A percentile compares a stretch with the other conserved stretches of the same genome.
phyloP scores from a whole-genome alignment of 2,329 filamentous ascomycete species.

The Fusarium mexicanum region DNA sequence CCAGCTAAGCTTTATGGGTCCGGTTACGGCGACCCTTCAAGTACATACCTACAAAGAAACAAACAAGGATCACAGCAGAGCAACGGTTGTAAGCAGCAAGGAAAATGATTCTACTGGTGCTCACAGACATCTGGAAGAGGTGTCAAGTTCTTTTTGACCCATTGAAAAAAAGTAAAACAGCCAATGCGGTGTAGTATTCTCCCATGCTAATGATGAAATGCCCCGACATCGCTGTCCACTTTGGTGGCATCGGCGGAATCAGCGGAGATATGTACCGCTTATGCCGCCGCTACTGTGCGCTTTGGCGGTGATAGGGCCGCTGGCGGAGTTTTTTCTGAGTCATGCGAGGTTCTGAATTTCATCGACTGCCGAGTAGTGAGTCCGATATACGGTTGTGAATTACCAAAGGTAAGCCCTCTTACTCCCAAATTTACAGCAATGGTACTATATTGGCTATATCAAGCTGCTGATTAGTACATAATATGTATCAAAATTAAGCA shows the following conservation, averaged over 20 bases:
- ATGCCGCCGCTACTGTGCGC: slow-evolving; percentile 7
- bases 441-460: background rate
- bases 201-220: slow-evolving; percentile 12
- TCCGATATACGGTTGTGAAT: background rate
- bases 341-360: slow-evolving; percentile 17
- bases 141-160: slow-evolving; percentile 13
- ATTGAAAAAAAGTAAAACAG: slow-evolving; percentile 9
- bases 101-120: slow-evolving; percentile 20
- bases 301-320: slow-evolving; percentile 26
- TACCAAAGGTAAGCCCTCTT: background rate
- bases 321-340: slow-evolving; percentile 23
- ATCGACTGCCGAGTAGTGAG: background rate
- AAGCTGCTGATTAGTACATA: background rate
- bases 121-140: slow-evolving; percentile 17
- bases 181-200: slow-evolving; percentile 8
- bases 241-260: background rate
- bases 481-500: background rate
- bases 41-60: background rate
- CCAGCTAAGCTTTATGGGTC: slow-evolving; percentile 28
- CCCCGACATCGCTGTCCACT: slow-evolving; percentile 11
- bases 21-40: slow-evolving; percentile 16
- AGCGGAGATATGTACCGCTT: slow-evolving; percentile 1
- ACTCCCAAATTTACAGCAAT: too few species aligned
- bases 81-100: slow-evolving; percentile 26
- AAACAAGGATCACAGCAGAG: background rate